Evolutionary conservation across 139 green algal species (phyloP), one percentile per base, ranked within the genome.

Genomic region (Coelastrella sp.): DNA sequence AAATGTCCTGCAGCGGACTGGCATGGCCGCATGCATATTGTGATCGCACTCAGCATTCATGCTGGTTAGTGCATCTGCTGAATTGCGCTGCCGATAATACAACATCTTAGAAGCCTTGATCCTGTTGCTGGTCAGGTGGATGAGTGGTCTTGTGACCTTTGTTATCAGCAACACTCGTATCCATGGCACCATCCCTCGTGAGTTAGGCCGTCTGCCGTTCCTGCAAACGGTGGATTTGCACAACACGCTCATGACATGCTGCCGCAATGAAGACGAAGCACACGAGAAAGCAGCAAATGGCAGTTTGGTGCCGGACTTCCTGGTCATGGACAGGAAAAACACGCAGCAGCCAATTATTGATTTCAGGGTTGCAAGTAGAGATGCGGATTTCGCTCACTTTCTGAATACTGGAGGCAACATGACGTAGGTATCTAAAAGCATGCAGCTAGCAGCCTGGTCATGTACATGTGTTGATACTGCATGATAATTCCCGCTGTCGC

Each of bases 161-260:
- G 7, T 5, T 3, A 27, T 90, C 19, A 40, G 37, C 7, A 37
- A 71, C 48, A 90, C 86, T 13, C 8, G n/a, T 17, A 53, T 90
- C 23, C 27, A 73, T 25, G 87, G 87, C 62, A 72, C 50, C 7
- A 63, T 90, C 15, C 87, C 87, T 11, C 0, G 41, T 15, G 64
- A 48, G 5, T 23, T 88, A 43, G 27, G 8, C 0, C 5, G 38
- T n/a, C 51, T 87, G 48, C 67, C 79, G 23, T 87, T 53, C 53
- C 69, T 87, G 38, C 34, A 53, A 9, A n/a, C 13, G 7, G 69
- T 87, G 1, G 69, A 87, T 66, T 82, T 87, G n/a, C 51, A 59
- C 40, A 87, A 81, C 81, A 87, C 81, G 21, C 37, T 82, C 5
- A 87, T 87, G 81, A 76, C 81, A 4, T 87, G 81, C 69, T 87